Conservation (phyloP, 495 filamentous ascomycete genomes). For the Xylaria bambusicola region DNA sequence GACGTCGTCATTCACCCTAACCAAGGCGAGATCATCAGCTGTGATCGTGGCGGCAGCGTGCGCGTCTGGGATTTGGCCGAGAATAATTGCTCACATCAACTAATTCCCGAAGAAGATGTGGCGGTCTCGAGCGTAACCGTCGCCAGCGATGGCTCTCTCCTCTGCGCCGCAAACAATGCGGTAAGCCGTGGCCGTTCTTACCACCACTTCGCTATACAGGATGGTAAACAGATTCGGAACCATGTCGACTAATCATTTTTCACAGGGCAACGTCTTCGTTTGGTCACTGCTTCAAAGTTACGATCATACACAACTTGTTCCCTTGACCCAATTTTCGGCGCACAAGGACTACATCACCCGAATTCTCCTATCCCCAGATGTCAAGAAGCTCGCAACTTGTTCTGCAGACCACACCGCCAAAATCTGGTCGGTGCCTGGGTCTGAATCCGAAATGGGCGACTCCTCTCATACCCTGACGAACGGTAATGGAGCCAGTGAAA, state of each 20-base stretch:
- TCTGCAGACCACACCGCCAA: conserved; percentile 97
- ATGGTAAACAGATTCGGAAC: not conserved
- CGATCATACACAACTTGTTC: conserved; percentile 84
- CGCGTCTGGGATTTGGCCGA: conserved; percentile 95
- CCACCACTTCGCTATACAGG: conserved; percentile 1
- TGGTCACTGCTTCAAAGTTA: conserved; percentile 86
- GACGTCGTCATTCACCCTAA: conserved; percentile 98
- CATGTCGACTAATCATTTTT: conserved; percentile 1
- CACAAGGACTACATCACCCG: conserved; percentile 94
- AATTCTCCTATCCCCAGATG: conserved; percentile 93
- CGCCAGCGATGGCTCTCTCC: conserved; percentile 87
- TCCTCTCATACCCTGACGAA: conserved; percentile 4
- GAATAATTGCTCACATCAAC: conserved; percentile 93
- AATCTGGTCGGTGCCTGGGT: conserved; percentile 67
- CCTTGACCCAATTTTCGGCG: conserved; percentile 88
- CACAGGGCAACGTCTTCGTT: conserved; percentile 91
- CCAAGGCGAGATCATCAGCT: conserved; percentile 95
- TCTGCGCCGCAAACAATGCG: conserved; percentile 93
- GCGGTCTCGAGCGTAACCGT: conserved; percentile 93
- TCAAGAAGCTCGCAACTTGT: conserved; percentile 95
- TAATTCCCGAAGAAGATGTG: conserved; percentile 95
- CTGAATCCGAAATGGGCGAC: conserved; percentile 8
- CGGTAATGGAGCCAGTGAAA: conserved; percentile 20
- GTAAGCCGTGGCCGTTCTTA: conserved; percentile 48
- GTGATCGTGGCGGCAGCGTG: conserved; percentile 90